A percentile compares a stretch with the other conserved stretches of the same genome.
These are phyloP conservation scores for Syncephalastrum contaminatum DNA, from an alignment of 371 early-diverging fungal species.

Conservation along the genomic window DNA sequence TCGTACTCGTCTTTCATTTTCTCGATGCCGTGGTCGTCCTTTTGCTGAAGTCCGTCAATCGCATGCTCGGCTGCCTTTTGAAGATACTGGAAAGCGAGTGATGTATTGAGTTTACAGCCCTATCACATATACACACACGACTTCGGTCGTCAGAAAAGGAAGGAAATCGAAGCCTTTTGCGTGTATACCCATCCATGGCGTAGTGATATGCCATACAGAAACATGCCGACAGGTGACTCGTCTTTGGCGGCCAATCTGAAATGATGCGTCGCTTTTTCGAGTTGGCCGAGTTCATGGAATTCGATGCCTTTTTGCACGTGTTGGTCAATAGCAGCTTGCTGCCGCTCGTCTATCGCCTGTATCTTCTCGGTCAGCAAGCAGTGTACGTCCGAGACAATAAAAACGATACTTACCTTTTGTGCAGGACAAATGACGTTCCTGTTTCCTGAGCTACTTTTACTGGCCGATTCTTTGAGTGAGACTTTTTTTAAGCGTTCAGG, in stretches of 20 bases:
- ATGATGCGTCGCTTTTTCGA: constrained; percentile 71
- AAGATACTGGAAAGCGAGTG: constrained; percentile 66
- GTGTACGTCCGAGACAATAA: too few species aligned
- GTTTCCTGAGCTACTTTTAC: not conserved
- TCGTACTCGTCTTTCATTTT: constrained; percentile 6
- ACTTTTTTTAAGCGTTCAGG: not conserved
- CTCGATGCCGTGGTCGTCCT: constrained; percentile 17
- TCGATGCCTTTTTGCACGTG: constrained; percentile 54
- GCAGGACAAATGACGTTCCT: too few species aligned
- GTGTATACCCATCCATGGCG: constrained; percentile 76
- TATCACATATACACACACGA: constrained; percentile 12
- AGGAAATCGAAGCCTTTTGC: not conserved
- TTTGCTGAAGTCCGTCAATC: constrained; percentile 49
- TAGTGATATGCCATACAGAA: constrained; percentile 77
- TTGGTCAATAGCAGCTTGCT: constrained; percentile 16
- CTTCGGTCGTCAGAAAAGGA: not conserved
- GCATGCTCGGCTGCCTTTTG: constrained; percentile 79
- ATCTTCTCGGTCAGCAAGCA: not conserved
- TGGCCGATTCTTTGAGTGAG: not conserved
- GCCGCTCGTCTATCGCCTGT: constrained; percentile 5
- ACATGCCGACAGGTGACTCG: constrained; percentile 73
- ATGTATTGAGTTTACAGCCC: constrained; percentile 70
- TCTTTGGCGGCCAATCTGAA: constrained; percentile 70
- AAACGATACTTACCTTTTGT: too few species aligned
- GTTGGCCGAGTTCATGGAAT: constrained; percentile 70